Evolutionary conservation across 73 alveolate genomes (phyloP), one percentile per base, ranked within the genome.

Genomic region (Durusdinium trenchii): DNA sequence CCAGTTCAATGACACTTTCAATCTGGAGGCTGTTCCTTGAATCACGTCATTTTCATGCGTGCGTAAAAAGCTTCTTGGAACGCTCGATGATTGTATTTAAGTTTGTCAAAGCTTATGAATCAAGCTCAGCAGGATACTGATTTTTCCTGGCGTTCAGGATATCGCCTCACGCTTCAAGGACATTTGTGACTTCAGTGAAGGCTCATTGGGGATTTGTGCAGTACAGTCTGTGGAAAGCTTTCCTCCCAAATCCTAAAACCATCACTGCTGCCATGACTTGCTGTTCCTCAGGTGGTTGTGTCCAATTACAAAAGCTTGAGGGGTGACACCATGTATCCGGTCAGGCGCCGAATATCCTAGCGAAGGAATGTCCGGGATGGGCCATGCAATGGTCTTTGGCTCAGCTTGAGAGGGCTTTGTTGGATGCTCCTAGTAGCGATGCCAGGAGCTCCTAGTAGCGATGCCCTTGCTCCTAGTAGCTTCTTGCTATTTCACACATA

Each of bases 341-440:
- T 6, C 82, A 90, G 96, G 96, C 52, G 62, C 96, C 52, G 96
- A 90, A 51, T 90, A 64, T 90, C 96, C 96, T 14, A 64, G 69
- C 40, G 96, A 90, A 9, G 96, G 96, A n/a, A 23, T 90, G 54
- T 90, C 96, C 4, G 96, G 96, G 86, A 90, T 90, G 86, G 86
- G 62, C 52, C 96, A 90, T 90, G 96, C 96, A 28, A 90, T 90
- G 96, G 95, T 48, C 85, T 26, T 20, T 46, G 23, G 45, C 85
- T 87, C 67, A 36, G 83, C 18, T 3, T 3, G 35, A 14, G 51
- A 40, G 36, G 38, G 54, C 3, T 28, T 47, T n/a, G 64, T 26
- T 79, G 90, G 35, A 32, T 38, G 7, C 54, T 75, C 3, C 35
- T 38, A 0, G 73, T 23, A 23, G n/a, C n/a, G n/a, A n/a, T n/a